Percentiles rank a stretch among this genome's conserved stretches.
These are phyloP conservation scores for Boletus tylopilopsis DNA, from an alignment of 768 basidiomycete species.

Conservation along the genomic window DNA sequence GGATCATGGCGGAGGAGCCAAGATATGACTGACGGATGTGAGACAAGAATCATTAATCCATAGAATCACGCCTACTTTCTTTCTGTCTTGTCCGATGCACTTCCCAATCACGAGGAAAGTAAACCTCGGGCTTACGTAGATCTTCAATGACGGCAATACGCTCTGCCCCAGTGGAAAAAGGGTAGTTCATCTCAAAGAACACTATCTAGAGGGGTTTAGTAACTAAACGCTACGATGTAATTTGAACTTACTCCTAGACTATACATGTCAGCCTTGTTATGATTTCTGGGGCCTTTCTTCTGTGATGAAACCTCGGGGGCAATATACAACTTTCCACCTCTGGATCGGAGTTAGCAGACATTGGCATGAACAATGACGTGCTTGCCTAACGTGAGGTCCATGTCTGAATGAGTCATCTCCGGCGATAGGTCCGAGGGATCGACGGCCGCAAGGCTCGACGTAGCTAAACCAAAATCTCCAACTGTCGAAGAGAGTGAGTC, in stretches of 20 bases:
- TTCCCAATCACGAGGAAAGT: constrained; percentile 79
- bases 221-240: background rate
- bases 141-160: constrained; percentile 80
- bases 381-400: constrained; percentile 74
- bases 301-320: constrained; percentile 83
- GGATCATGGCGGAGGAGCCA: constrained; percentile 83
- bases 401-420: constrained; percentile 42
- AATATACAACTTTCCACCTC: constrained; percentile 89
- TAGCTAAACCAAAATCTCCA: constrained; percentile 91
- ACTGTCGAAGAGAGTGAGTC: constrained; percentile 39
- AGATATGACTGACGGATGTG: constrained; percentile 57
- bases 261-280: constrained; percentile 91
- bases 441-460: constrained; percentile 73
- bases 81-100: constrained; percentile 54
- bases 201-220: constrained; percentile 58
- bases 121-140: constrained; percentile 65
- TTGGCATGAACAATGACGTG: background rate
- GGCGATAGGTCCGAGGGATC: constrained; percentile 67
- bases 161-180: constrained; percentile 78
- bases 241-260: constrained; percentile 71
- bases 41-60: constrained; percentile 1
- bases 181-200: constrained; percentile 95
- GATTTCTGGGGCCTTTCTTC: constrained; percentile 63
- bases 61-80: constrained; percentile 53
- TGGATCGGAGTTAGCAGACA: constrained; percentile 24